A percentile compares a stretch with the other conserved stretches of the same genome.
These are phyloP conservation scores for Penicillium sclerotiorum DNA, from an alignment of 2,329 filamentous ascomycete genomes.

Conservation along the genomic window DNA sequence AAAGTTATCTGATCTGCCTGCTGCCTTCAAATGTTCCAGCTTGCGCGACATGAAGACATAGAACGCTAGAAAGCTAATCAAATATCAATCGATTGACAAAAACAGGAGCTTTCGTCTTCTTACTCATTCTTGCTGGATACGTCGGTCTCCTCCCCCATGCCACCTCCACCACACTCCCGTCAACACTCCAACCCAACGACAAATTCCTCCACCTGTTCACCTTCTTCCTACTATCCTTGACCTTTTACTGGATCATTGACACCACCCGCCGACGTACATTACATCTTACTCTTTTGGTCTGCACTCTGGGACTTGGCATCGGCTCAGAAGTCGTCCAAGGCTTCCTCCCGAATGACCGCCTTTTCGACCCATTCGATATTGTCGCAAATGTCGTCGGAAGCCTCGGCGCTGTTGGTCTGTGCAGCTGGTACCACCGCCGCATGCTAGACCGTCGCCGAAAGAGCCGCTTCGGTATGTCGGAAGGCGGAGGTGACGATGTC, in stretches of 20 bases:
- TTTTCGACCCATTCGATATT: constrained; percentile 81
- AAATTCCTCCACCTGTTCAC: constrained; percentile 84
- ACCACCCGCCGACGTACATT: constrained; percentile 82
- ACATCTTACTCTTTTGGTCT: constrained; percentile 79
- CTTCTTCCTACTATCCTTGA: constrained; percentile 81
- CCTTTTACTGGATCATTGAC: constrained; percentile 97
- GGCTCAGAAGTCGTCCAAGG: constrained; percentile 61
- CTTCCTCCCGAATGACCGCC: constrained; percentile 71
- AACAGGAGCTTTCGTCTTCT: constrained; percentile 66
- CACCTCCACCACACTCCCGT: constrained; percentile 40
- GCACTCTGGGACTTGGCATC: constrained; percentile 64
- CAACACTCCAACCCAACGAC: constrained; percentile 71
- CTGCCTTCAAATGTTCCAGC: constrained; percentile 1
- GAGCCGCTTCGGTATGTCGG: constrained; percentile 72
- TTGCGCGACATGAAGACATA: too few species aligned
- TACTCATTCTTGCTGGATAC: constrained; percentile 76
- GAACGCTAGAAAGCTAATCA: too few species aligned
- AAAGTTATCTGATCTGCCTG: constrained; percentile 34
- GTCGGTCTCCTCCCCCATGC: constrained; percentile 69
- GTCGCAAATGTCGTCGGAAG: constrained; percentile 85
- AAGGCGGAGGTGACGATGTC: constrained; percentile 59
- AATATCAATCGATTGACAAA: too few species aligned
- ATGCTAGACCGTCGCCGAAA: constrained; percentile 87
- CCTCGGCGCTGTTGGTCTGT: constrained; percentile 69
- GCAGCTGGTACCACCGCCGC: constrained; percentile 89